phyloP scores from a whole-genome alignment of 163 green algal genomes.

The Coccomyxa subellipsoidea region DNA sequence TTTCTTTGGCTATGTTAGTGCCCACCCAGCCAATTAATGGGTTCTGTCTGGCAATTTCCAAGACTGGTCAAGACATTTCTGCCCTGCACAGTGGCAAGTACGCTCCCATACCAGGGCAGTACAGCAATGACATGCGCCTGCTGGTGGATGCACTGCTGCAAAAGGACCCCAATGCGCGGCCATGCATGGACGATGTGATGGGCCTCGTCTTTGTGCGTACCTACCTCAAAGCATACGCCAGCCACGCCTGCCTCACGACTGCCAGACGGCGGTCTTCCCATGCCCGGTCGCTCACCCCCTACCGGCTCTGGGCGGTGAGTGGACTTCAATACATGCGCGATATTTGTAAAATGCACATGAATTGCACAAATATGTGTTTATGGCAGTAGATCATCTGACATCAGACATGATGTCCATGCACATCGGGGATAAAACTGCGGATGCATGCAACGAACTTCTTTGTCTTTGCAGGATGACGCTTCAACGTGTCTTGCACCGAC shows the following conservation, averaged over 20 bases:
- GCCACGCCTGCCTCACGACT: neutral
- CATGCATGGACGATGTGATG: constrained; percentile 10
- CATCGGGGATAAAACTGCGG: too few relatives aligned
- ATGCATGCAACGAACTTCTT: too few relatives aligned
- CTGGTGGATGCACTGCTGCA: constrained; percentile 24
- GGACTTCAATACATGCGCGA: too few relatives aligned
- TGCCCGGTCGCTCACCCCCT: neutral
- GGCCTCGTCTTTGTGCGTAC: neutral
- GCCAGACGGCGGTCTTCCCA: neutral
- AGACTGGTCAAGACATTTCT: neutral
- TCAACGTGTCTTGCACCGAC: too few relatives aligned
- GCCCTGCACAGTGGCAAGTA: constrained; percentile 19
- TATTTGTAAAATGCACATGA: too few relatives aligned
- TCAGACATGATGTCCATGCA: too few relatives aligned
- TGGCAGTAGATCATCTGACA: too few relatives aligned
- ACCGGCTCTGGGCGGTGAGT: neutral
- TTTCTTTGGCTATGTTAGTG: constrained; percentile 2
- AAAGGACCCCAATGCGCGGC: constrained; percentile 19
- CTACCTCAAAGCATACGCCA: neutral
- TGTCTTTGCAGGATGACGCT: too few relatives aligned
- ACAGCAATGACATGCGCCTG: constrained; percentile 32
- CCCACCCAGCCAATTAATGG: neutral
- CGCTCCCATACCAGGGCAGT: constrained; percentile 31
- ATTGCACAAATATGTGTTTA: too few relatives aligned
- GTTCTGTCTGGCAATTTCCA: neutral